Evolutionary conservation across 352 stramenopile genomes (phyloP).

Genomic region (Nothophytophthora sp.): DNA sequence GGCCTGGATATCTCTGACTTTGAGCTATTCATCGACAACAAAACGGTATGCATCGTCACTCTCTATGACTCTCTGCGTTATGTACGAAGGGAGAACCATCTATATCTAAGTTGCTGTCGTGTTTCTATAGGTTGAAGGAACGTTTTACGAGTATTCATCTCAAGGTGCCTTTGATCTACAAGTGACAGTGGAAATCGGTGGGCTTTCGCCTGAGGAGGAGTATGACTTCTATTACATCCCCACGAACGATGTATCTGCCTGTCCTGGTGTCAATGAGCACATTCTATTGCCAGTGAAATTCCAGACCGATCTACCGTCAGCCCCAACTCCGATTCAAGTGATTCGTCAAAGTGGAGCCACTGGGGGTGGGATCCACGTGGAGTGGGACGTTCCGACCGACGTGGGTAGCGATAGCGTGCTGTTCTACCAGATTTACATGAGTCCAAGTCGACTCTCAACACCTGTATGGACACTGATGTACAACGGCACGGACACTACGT

Average conservation of each 20-base stretch:
- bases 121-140: conserved; percentile 34
- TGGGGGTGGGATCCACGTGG: conserved; percentile 49
- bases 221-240: conserved; percentile 50
- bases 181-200: conserved; percentile 49
- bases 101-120: no score
- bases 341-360: conserved; percentile 46
- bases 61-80: no score
- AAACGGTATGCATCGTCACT: conserved; percentile 28
- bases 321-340: conserved; percentile 18
- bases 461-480: conserved; percentile 42
- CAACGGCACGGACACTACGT: conserved; percentile 37
- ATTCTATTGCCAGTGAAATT: conserved; percentile 14
- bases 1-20: conserved; percentile 35
- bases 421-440: conserved; percentile 64
- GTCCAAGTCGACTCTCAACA: conserved; percentile 3
- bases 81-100: no score
- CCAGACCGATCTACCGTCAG: conserved; percentile 20
- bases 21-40: conserved; percentile 36
- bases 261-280: conserved; percentile 6
- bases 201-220: conserved; percentile 26
- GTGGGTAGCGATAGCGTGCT: conserved; percentile 29
- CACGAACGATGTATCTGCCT: conserved; percentile 54
- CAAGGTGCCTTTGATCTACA: conserved; percentile 27
- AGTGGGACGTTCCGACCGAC: conserved; percentile 44
- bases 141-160: conserved; percentile 23